Base-by-base conservation (phyloP, 2,329 filamentous ascomycete species). In the Fusarium miscanthi region DNA sequence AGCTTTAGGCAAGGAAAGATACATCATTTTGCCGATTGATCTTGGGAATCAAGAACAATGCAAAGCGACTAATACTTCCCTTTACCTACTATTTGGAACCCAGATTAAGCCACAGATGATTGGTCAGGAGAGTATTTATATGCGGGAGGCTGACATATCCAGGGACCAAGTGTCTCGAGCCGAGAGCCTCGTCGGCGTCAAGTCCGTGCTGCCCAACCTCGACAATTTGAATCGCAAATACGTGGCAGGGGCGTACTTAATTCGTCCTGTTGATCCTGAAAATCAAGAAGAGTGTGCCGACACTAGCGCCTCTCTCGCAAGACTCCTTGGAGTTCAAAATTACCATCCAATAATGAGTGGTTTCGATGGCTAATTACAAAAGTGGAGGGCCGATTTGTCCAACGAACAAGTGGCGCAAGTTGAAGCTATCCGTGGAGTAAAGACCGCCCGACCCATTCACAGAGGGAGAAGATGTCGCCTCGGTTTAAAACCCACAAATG, bases 401-500 rank as follows among this genome's bases (percentile, higher is more conserved):
- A 43, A 43, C 11, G 16, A 19, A 3, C 42, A 25, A 25, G 23
- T 43, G 25, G 10, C 42, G 0, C 23, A 3, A 3, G 42, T 43
- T 8, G 7, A 43, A 1, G 16, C 42, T 43, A 3, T 25, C 42
- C 3, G 19, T 6, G 23, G 42, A 0, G 42, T 25, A 14, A 43
- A 43, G 6, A 16, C 23, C 6, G 16, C 2, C 3, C 10, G 11
- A 4, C 16, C 42, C 23, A 19, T 43, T 13, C 42, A 19, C 0
- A 25, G 7, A 19, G 41, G 41, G 14, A 42, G 40, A 5, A 17
- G 41, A 4, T 42, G 41, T 23, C 14, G n/a, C 2, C n/a, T 42
- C 1, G 14, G n/a, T 42, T 17, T 23, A 1, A 17, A 42, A 23
- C 1, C 41, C 1, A 42, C n/a, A 2, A 1, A 23, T 6, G 16